phyloP scores from a whole-genome alignment of 306 rosid species.

The Quillaja saponaria region DNA sequence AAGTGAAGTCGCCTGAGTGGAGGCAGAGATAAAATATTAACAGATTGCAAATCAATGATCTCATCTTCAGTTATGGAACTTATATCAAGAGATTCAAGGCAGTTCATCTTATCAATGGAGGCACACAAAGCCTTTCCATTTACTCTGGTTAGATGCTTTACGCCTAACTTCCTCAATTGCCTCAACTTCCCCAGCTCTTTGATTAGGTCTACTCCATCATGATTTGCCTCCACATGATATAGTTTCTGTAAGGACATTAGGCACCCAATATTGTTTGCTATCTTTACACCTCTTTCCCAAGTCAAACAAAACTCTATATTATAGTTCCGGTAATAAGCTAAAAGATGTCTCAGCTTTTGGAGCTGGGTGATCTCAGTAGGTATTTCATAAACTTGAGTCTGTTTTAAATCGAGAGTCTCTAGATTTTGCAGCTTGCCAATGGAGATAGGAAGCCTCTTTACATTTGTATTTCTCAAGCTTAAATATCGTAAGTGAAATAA shows the following conservation, averaged over 20 bases:
- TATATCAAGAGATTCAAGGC: conserved; percentile 4
- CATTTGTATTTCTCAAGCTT: background rate
- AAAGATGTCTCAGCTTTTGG: conserved; percentile 15
- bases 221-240: background rate
- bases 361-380: conserved; percentile 23
- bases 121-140: background rate
- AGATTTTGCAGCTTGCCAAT: conserved; percentile 20
- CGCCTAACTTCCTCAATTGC: background rate
- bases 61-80: conserved; percentile 12
- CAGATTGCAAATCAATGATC: conserved; percentile 19
- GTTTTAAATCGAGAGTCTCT: conserved; percentile 27
- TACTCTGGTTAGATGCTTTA: background rate
- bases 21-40: background rate
- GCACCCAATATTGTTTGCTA: conserved; percentile 1
- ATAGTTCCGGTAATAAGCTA: background rate
- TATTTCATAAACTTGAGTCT: background rate
- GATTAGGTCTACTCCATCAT: background rate
- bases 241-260: background rate
- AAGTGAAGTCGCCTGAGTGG: conserved; percentile 1
- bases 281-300: background rate
- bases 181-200: background rate
- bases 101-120: conserved; percentile 9
- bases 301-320: background rate
- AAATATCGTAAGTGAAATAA: background rate
- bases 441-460: conserved; percentile 1